Evolutionary conservation across 2,329 filamentous ascomycete species (phyloP).

Genomic region (Pseudovirgaria hyperparasitica): DNA sequence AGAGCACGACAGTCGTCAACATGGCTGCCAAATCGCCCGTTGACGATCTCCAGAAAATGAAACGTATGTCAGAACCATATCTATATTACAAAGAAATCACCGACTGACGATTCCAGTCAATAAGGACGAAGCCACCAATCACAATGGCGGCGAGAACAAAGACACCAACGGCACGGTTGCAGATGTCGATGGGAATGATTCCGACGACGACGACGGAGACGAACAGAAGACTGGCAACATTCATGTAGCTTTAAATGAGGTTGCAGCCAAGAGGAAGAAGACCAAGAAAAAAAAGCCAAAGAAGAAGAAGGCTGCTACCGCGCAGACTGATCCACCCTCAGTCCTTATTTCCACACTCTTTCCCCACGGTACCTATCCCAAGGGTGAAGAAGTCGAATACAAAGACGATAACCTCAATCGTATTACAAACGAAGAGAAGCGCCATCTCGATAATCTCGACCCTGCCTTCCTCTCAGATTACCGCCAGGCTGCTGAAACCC

Average conservation of each 20-base stretch:
- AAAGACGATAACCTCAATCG: constrained; percentile 57
- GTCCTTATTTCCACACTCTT: constrained; percentile 58
- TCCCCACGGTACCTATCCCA: constrained; percentile 52
- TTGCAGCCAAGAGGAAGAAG: constrained; percentile 51
- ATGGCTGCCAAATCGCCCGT: constrained; percentile 1
- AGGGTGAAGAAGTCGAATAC: constrained; percentile 62
- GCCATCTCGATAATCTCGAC: constrained; percentile 61
- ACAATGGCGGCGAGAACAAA: constrained; percentile 1
- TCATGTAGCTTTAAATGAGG: constrained; percentile 32
- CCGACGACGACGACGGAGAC: constrained; percentile 33
- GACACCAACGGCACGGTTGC: constrained; percentile 17
- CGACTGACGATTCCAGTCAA: neutral
- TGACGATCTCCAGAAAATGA: constrained; percentile 2
- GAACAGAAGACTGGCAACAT: constrained; percentile 12
- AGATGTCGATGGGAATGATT: constrained; percentile 24
- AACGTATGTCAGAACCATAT: constrained; percentile 1
- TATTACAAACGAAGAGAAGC: constrained; percentile 66
- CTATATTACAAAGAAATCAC: neutral
- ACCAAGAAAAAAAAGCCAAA: constrained; percentile 24
- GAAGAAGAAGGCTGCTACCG: constrained; percentile 29
- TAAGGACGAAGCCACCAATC: neutral
- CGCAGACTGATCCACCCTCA: constrained; percentile 42
- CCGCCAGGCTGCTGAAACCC: constrained; percentile 64
- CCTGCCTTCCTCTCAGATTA: constrained; percentile 62
- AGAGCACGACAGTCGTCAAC: neutral